These are phyloP conservation scores for Termitomyces sp. DNA, from an alignment of 768 basidiomycete genomes.

Conservation along the genomic window DNA sequence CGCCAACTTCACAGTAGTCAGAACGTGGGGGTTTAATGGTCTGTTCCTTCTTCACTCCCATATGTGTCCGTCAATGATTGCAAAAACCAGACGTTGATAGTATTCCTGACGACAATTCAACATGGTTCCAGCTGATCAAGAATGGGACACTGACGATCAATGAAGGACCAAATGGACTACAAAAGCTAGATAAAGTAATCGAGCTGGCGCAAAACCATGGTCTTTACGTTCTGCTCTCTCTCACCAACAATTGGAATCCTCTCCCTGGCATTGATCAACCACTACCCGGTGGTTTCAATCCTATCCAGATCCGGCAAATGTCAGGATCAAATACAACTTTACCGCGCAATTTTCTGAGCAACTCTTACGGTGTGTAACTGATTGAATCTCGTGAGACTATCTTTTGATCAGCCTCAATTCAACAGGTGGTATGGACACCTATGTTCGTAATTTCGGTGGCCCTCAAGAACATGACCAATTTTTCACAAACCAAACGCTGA, in stretches of 20 bases:
- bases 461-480: slow-evolving; percentile 50
- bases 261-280: slow-evolving; percentile 5
- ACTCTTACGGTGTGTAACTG: slow-evolving; percentile 45
- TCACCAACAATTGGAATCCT: slow-evolving; percentile 56
- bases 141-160: slow-evolving; percentile 55
- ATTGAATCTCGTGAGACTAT: background rate
- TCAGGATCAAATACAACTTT: slow-evolving; percentile 16
- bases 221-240: slow-evolving; percentile 45
- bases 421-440: slow-evolving; percentile 61
- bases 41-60: background rate
- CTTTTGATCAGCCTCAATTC: background rate
- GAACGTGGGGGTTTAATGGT: slow-evolving; percentile 75
- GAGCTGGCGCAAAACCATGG: slow-evolving; percentile 47
- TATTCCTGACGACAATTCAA: slow-evolving; percentile 50
- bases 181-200: slow-evolving; percentile 55
- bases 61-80: background rate
- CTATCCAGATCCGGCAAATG: slow-evolving; percentile 23
- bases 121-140: slow-evolving; percentile 56
- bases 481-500: slow-evolving; percentile 44
- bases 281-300: slow-evolving; percentile 39
- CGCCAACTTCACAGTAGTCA: slow-evolving; percentile 50
- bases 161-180: slow-evolving; percentile 53
- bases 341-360: slow-evolving; percentile 51
- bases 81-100: slow-evolving; percentile 36
- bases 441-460: slow-evolving; percentile 46